phyloP scores from a whole-genome alignment of 805 yeast species.

The Zygotorulaspora danielsina region DNA sequence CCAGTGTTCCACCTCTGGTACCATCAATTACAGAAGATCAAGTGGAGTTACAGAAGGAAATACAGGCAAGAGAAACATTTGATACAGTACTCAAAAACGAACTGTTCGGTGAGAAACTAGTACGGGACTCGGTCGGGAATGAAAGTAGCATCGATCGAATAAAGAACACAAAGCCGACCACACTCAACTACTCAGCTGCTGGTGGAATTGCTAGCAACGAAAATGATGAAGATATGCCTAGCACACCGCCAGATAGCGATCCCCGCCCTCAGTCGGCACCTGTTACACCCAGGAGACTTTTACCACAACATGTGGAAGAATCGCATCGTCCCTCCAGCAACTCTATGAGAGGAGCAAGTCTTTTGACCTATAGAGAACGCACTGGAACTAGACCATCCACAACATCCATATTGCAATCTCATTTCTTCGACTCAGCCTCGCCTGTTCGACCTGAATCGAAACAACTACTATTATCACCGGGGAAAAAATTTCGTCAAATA shows the following conservation, averaged over 20 bases:
- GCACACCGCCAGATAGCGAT: constrained; percentile 9
- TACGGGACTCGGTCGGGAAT: constrained; percentile 37
- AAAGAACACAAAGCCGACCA: constrained; percentile 32
- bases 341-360: constrained; percentile 45
- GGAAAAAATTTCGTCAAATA: constrained; percentile 70
- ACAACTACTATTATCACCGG: constrained; percentile 71
- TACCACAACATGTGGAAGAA: constrained; percentile 19
- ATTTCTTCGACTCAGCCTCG: constrained; percentile 60
- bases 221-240: constrained; percentile 9
- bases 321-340: constrained; percentile 23
- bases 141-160: constrained; percentile 35
- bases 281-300: constrained; percentile 36
- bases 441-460: constrained; percentile 91
- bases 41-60: constrained; percentile 61
- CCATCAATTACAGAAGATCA: constrained; percentile 43
- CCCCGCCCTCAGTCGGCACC: constrained; percentile 26
- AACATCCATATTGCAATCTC: constrained; percentile 63
- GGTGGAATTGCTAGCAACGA: constrained; percentile 7
- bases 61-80: constrained; percentile 84
- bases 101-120: constrained; percentile 82
- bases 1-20: constrained; percentile 26
- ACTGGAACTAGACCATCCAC: constrained; percentile 54
- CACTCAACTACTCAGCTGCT: constrained; percentile 8
- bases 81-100: constrained; percentile 84
- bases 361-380: constrained; percentile 74